Percentiles rank a stretch among this genome's conserved stretches.
These are phyloP conservation scores for Diplotaxis tenuifolia DNA, from an alignment of 345 rosid species.

Conservation along the genomic window DNA sequence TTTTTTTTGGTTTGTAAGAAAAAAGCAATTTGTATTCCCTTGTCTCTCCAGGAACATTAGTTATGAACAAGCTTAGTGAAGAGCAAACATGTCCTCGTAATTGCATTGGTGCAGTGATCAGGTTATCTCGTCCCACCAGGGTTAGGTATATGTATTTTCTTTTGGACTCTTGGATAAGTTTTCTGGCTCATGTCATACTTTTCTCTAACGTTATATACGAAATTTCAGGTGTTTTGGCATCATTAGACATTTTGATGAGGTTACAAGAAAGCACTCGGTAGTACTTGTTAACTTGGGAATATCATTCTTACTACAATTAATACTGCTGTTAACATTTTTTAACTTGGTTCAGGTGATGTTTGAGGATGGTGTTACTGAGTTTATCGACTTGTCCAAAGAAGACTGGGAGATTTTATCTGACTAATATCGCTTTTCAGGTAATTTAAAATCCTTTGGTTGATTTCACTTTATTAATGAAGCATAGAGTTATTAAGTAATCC, in stretches of 20 bases:
- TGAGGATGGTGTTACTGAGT: constrained; percentile 72
- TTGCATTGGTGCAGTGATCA: constrained; percentile 81
- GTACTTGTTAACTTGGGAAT: background rate
- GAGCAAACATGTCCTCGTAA: constrained; percentile 41
- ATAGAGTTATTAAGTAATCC: background rate
- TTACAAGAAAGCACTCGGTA: constrained; percentile 76
- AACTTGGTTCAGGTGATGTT: constrained; percentile 62
- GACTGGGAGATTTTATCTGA: constrained; percentile 68
- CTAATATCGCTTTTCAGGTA: constrained; percentile 30
- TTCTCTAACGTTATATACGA: background rate
- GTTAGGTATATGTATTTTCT: constrained; percentile 43
- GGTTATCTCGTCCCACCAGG: constrained; percentile 49
- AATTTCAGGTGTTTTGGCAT: constrained; percentile 68
- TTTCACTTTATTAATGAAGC: background rate
- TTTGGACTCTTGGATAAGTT: background rate
- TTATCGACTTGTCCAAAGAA: constrained; percentile 73
- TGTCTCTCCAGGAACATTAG: constrained; percentile 48
- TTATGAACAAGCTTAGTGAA: constrained; percentile 32
- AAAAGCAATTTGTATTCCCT: background rate
- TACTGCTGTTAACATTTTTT: background rate
- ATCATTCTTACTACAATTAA: background rate
- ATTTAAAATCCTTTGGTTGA: background rate
- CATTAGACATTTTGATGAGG: constrained; percentile 64
- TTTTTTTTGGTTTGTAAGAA: background rate
- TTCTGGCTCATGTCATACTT: background rate